Conservation (phyloP, 2,329 filamentous ascomycete species). For the Talaromyces pinophilus region DNA sequence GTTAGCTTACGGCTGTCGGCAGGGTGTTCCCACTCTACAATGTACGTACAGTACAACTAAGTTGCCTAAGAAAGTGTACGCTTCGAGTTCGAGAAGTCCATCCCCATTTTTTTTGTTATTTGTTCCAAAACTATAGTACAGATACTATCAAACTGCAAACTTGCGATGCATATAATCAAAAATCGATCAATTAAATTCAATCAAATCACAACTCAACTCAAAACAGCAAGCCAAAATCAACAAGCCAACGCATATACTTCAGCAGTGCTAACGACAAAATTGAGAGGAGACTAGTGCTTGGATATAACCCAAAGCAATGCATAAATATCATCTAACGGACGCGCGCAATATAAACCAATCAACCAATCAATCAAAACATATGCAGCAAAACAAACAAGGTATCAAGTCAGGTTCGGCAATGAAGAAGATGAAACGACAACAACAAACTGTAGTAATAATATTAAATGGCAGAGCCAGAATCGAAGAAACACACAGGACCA, state of each 20-base stretch:
- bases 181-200: constrained; percentile 16
- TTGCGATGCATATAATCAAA: constrained; percentile 13
- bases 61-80: background rate
- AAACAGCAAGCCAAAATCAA: constrained; percentile 4
- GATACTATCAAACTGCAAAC: constrained; percentile 16
- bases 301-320: constrained; percentile 17
- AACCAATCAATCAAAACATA: constrained; percentile 2
- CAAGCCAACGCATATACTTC: constrained; percentile 7
- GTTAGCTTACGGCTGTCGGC: background rate
- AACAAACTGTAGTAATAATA: constrained; percentile 31
- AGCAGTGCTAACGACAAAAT: constrained; percentile 13
- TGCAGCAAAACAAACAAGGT: constrained; percentile 19
- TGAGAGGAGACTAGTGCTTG: constrained; percentile 21
- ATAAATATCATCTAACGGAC: constrained; percentile 12
- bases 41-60: background rate
- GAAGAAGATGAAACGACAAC: constrained; percentile 21
- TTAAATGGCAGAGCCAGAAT: constrained; percentile 42
- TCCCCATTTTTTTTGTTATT: constrained; percentile 20
- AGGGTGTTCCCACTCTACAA: background rate
- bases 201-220: background rate
- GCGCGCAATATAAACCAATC: constrained; percentile 5
- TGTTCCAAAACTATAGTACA: constrained; percentile 41
- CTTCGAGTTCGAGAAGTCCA: background rate
- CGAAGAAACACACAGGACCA: constrained; percentile 49
- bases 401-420: constrained; percentile 23